A percentile compares a stretch with the other conserved stretches of the same genome.
phyloP scores from a whole-genome alignment of 2,329 filamentous ascomycete genomes.

The Ophiostoma ulmi region DNA sequence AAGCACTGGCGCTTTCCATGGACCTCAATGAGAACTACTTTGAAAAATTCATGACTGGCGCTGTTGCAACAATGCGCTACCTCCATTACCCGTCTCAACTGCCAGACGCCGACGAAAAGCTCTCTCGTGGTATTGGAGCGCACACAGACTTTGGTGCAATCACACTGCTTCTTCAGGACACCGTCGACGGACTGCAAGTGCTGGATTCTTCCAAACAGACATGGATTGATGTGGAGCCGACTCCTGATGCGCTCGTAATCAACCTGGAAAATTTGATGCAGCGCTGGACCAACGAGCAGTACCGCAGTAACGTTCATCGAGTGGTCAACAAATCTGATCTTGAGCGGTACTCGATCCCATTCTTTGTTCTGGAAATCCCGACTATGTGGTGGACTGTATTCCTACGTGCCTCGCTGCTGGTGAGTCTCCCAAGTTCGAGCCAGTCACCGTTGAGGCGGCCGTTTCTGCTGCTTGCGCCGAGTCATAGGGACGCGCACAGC shows the following conservation, averaged over 20 bases:
- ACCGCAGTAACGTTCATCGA: slow-evolving; percentile 50
- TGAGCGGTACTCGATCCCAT: slow-evolving; percentile 50
- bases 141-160: slow-evolving; percentile 53
- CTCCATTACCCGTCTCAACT: slow-evolving; percentile 36
- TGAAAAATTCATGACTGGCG: slow-evolving; percentile 22
- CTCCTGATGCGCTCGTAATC: slow-evolving; percentile 44
- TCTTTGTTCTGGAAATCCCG: slow-evolving; percentile 48
- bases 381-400: slow-evolving; percentile 34
- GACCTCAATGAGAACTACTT: slow-evolving; percentile 41
- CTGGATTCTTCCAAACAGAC: slow-evolving; percentile 40
- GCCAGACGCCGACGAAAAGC: slow-evolving; percentile 33
- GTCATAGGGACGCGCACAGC: slow-evolving; percentile 13
- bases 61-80: slow-evolving; percentile 21
- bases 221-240: slow-evolving; percentile 44
- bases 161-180: slow-evolving; percentile 49
- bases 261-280: slow-evolving; percentile 47
- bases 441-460: slow-evolving; percentile 33
- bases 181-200: slow-evolving; percentile 47
- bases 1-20: slow-evolving; percentile 38
- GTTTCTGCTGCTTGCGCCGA: slow-evolving; percentile 10
- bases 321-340: slow-evolving; percentile 44
- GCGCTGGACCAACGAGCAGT: slow-evolving; percentile 50
- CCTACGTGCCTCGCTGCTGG: slow-evolving; percentile 35
- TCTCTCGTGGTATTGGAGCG: slow-evolving; percentile 38
- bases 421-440: slow-evolving; percentile 32